Percentiles rank a stretch among this genome's conserved stretches.
Conservation (phyloP, 2,329 filamentous ascomycete species). For the Pestalotiopsis sp. region DNA sequence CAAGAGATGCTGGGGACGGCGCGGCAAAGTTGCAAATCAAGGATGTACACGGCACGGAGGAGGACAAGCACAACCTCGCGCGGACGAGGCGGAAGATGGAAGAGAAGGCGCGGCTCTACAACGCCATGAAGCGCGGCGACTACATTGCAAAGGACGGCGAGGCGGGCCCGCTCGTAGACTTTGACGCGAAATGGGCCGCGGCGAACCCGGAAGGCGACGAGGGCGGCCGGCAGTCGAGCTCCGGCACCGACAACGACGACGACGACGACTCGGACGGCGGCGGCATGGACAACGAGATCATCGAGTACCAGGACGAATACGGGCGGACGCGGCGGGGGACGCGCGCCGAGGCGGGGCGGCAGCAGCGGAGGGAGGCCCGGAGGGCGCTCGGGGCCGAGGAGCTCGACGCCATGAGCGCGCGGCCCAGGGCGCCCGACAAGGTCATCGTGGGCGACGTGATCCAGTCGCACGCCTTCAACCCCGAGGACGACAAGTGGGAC, state of each 20-base stretch:
- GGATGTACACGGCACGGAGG: conserved; percentile 56
- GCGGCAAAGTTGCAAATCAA: conserved; percentile 45
- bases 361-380: conserved; percentile 59
- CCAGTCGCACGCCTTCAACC: conserved; percentile 81
- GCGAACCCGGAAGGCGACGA: conserved; percentile 54
- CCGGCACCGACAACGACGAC: conserved; percentile 65
- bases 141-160: conserved; percentile 69
- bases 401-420: conserved; percentile 69
- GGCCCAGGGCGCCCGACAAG: conserved; percentile 65
- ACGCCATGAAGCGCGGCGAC: conserved; percentile 88
- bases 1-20: conserved; percentile 51
- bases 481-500: conserved; percentile 59
- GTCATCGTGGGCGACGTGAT: conserved; percentile 87
- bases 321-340: conserved; percentile 80
- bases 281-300: conserved; percentile 60
- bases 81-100: conserved; percentile 82
- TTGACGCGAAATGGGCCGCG: conserved; percentile 95
- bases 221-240: conserved; percentile 31
- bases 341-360: conserved; percentile 65
- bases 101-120: conserved; percentile 86
- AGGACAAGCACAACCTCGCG: conserved; percentile 69
- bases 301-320: conserved; percentile 92
- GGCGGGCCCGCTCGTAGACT: conserved; percentile 78
- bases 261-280: conserved; percentile 46
- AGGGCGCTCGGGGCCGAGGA: conserved; percentile 59